Evolutionary conservation across 2,329 filamentous ascomycete species (phyloP), one percentile per base, ranked within the genome.

Genomic region (Aspergillus fischeri): DNA sequence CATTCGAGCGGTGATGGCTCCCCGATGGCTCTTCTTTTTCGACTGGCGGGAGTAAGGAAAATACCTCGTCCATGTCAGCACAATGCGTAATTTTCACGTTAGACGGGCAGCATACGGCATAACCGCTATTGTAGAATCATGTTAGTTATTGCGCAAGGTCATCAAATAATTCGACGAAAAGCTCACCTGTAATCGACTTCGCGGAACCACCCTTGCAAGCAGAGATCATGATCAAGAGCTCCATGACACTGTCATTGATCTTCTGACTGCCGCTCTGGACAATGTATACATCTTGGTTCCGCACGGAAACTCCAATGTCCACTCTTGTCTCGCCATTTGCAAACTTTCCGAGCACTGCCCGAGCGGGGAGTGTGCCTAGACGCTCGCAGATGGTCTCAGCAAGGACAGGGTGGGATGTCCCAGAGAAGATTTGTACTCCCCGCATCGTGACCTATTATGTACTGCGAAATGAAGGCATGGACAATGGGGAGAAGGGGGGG

Each of bases 41-140:
- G 93, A 97, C 76, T 99, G 94, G 61, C 94, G 91, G 66, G 92
- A 97, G 80, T 99, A 99, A n/a, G 94, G 94, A 71, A 97, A 99
- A 78, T 97, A 97, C 69, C 77, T 79, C 72, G 65, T 67, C 59
- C 59, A 58, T 59, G 72, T 77, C 70, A 77, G 75, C 67, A 70
- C 63, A 65, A 52, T 60, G 65, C 63, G 63, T 61, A 59, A 57
- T 49, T 62, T 57, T 66, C 60, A 70, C 54, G 64, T 62, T 65
- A 66, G 58, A 65, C 58, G 63, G 65, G 67, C 67, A 68, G 72
- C 76, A 70, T 77, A 78, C 76, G 76, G 76, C 73, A 78, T 77
- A 57, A 78, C 76, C 69, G 76, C 76, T 78, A 52, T 7, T 27
- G 2, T 9, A 54, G 20, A 55, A 14, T 38, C 35, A 44, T 3